phyloP scores from a whole-genome alignment of 495 filamentous ascomycete species.

The Penicillium paradoxum region DNA sequence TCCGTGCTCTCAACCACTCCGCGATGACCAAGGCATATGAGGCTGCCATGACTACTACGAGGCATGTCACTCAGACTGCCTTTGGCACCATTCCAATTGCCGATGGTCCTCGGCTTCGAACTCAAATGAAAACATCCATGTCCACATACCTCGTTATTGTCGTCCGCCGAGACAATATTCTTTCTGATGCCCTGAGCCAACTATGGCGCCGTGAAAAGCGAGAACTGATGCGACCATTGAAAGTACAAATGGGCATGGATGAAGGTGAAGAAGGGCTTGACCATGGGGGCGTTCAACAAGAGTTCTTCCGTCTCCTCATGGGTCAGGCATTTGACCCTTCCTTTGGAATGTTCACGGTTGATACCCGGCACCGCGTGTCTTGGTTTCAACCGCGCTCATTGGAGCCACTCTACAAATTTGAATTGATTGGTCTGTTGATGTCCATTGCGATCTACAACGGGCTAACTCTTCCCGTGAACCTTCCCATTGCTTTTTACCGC shows the following conservation, averaged over 20 bases:
- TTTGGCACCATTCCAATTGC: constrained; percentile 37
- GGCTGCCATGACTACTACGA: constrained; percentile 57
- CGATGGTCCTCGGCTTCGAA: constrained; percentile 50
- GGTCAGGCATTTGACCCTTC: constrained; percentile 70
- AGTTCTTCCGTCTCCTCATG: constrained; percentile 84
- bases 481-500: constrained; percentile 78
- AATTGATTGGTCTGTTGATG: constrained; percentile 80
- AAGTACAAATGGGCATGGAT: constrained; percentile 76
- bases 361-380: constrained; percentile 65
- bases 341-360: constrained; percentile 73
- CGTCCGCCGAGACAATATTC: constrained; percentile 63
- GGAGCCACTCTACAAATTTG: constrained; percentile 83
- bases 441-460: constrained; percentile 94
- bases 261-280: constrained; percentile 86
- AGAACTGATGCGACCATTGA: constrained; percentile 78
- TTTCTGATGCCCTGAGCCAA: constrained; percentile 79
- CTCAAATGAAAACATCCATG: constrained; percentile 58
- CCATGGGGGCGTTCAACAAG: constrained; percentile 89
- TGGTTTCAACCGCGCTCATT: constrained; percentile 83
- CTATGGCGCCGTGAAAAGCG: constrained; percentile 80
- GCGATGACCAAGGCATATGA: constrained; percentile 76
- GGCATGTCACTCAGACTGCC: constrained; percentile 56
- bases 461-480: constrained; percentile 79
- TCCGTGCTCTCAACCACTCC: constrained; percentile 81
- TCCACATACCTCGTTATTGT: constrained; percentile 72